Conservation (phyloP, 2,329 filamentous ascomycete species). For the Colletotrichum noveboracense region DNA sequence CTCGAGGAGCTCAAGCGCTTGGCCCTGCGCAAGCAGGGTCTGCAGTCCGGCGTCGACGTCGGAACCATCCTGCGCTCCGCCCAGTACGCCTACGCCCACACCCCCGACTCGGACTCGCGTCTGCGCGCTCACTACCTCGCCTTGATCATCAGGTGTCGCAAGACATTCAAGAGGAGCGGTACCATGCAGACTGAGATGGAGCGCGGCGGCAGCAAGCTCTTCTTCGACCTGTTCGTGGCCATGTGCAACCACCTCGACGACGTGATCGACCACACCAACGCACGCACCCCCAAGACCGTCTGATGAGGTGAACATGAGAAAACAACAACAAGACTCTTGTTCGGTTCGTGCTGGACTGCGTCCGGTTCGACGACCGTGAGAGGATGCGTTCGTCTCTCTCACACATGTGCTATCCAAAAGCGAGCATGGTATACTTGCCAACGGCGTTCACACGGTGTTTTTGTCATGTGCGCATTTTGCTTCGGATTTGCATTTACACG, state of each 20-base stretch:
- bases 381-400: neutral
- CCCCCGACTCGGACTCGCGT: slow-evolving; percentile 88
- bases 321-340: neutral
- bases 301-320: slow-evolving; percentile 37
- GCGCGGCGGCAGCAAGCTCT: slow-evolving; percentile 85
- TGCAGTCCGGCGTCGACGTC: slow-evolving; percentile 91
- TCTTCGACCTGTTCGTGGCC: slow-evolving; percentile 97
- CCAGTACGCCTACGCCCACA: slow-evolving; percentile 95
- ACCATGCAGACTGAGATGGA: slow-evolving; percentile 99
- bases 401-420: slow-evolving; percentile 14
- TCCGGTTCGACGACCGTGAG: neutral
- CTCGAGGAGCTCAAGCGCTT: slow-evolving; percentile 92
- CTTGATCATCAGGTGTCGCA: slow-evolving; percentile 95
- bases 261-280: slow-evolving; percentile 84
- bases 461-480: slow-evolving; percentile 13
- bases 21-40: slow-evolving; percentile 90
- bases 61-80: slow-evolving; percentile 90
- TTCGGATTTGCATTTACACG: slow-evolving; percentile 7
- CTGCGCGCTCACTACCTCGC: slow-evolving; percentile 97
- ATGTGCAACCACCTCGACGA: slow-evolving; percentile 99
- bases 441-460: slow-evolving; percentile 17
- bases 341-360: neutral
- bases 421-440: slow-evolving; percentile 13
- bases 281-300: slow-evolving; percentile 62
- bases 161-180: slow-evolving; percentile 97